Percentiles rank a stretch among this genome's conserved stretches.
Evolutionary conservation across 2,329 filamentous ascomycete genomes (phyloP).

Genomic region (Claviceps paspali): DNA sequence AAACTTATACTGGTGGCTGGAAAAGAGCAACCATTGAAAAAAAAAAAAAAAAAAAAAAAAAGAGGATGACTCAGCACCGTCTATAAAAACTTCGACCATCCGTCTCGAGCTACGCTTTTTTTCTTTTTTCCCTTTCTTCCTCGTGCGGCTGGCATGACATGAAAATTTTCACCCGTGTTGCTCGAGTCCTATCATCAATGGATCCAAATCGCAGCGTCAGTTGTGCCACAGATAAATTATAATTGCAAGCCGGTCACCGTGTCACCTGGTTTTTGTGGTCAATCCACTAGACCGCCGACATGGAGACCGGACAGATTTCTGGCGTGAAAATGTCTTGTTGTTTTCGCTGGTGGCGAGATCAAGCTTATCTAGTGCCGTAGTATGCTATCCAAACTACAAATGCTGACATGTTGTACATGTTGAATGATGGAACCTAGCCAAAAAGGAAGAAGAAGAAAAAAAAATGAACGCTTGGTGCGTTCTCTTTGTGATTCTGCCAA

Average conservation of each 20-base stretch:
- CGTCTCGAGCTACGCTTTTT: slow-evolving; percentile 13
- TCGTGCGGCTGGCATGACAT: slow-evolving; percentile 69
- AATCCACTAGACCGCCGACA: slow-evolving; percentile 15
- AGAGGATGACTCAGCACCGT: slow-evolving; percentile 3
- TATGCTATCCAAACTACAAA: too few species aligned
- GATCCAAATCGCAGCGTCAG: slow-evolving; percentile 50
- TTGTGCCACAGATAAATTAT: slow-evolving; percentile 60
- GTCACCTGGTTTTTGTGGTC: slow-evolving; percentile 25
- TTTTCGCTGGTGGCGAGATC: neutral
- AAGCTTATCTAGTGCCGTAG: too few species aligned
- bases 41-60: neutral
- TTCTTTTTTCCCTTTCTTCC: slow-evolving; percentile 42
- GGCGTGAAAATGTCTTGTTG: too few species aligned
- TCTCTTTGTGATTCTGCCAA: neutral
- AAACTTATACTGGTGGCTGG: too few species aligned
- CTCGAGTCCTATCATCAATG: slow-evolving; percentile 47
- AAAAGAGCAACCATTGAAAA: too few species aligned
- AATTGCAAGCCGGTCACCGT: slow-evolving; percentile 58
- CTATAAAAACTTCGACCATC: slow-evolving; percentile 16
- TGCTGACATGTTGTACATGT: too few species aligned
- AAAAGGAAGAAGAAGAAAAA: too few species aligned
- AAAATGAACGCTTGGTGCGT: too few species aligned
- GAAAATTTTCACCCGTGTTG: slow-evolving; percentile 60
- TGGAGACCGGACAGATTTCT: slow-evolving; percentile 6
- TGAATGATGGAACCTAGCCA: too few species aligned